Percentiles rank a stretch among this genome's conserved stretches.
phyloP scores from a whole-genome alignment of 1,284 basidiomycete species.

The Cystobasidium sp. region DNA sequence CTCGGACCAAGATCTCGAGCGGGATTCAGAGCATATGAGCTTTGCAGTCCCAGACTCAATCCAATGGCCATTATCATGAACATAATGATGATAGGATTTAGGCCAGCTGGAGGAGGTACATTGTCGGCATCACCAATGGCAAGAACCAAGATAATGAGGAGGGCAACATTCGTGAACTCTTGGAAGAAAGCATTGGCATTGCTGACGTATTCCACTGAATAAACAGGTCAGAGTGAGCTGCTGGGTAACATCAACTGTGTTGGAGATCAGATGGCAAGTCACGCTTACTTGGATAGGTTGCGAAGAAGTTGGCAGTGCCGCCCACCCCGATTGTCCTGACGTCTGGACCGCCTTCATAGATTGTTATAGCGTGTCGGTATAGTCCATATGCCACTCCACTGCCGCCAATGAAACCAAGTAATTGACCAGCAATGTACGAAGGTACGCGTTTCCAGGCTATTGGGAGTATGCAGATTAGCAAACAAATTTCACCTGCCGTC shows the following conservation, averaged over 20 bases:
- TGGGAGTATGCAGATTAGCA: background rate
- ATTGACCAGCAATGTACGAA: slow-evolving; percentile 69
- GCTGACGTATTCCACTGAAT: slow-evolving; percentile 10
- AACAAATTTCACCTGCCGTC: background rate
- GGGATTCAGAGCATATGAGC: slow-evolving; percentile 67
- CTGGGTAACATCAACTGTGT: background rate
- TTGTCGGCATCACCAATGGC: slow-evolving; percentile 41
- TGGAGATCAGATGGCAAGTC: background rate
- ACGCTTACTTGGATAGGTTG: slow-evolving; percentile 25
- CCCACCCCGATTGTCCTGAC: slow-evolving; percentile 70
- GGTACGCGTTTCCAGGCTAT: slow-evolving; percentile 72
- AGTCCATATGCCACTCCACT: slow-evolving; percentile 68
- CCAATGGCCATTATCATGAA: slow-evolving; percentile 65
- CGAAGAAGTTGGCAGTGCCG: slow-evolving; percentile 56
- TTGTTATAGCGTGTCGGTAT: slow-evolving; percentile 73
- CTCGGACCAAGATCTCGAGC: slow-evolving; percentile 70
- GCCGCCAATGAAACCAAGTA: slow-evolving; percentile 70
- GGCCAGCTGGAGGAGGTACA: slow-evolving; percentile 60
- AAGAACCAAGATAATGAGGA: slow-evolving; percentile 32
- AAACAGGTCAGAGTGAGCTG: background rate
- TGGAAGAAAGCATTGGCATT: slow-evolving; percentile 38
- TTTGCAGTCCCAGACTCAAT: slow-evolving; percentile 65
- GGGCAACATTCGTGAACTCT: slow-evolving; percentile 34
- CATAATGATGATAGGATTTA: slow-evolving; percentile 65
- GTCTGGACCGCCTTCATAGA: slow-evolving; percentile 67